Conservation (phyloP, 179 eudicot genomes). For the Silene vulgaris region DNA sequence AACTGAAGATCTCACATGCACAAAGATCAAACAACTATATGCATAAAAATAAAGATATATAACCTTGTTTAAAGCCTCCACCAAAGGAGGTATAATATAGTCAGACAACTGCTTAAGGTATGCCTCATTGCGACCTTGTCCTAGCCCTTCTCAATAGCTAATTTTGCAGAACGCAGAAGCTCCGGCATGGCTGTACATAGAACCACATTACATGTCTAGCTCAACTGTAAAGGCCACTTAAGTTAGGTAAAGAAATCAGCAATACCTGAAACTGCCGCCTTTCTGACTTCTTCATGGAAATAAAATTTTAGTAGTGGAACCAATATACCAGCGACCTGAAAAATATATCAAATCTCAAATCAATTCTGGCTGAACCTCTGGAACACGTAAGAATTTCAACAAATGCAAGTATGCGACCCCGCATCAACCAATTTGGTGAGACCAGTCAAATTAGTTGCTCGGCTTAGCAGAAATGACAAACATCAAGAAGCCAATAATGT, state of each 20-base stretch:
- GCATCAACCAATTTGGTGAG: neutral
- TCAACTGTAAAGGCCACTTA: neutral
- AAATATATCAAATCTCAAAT: neutral
- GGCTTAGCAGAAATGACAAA: neutral
- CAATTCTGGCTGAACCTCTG: neutral
- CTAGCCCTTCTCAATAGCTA: conserved; percentile 90
- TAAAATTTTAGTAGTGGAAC: conserved; percentile 93
- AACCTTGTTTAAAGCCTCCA: conserved; percentile 97
- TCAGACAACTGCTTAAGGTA: conserved; percentile 93
- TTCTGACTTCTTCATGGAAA: conserved; percentile 95
- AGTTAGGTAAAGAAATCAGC: neutral
- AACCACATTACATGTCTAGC: neutral
- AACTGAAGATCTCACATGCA: neutral
- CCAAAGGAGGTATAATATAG: conserved; percentile 79
- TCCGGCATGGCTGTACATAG: conserved; percentile 88
- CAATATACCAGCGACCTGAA: conserved; percentile 84
- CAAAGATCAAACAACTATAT: conserved; percentile 3
- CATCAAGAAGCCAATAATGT: neutral
- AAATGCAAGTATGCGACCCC: neutral
- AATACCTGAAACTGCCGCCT: conserved; percentile 94
- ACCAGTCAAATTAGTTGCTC: neutral
- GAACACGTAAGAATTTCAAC: neutral
- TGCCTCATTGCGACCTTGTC: conserved; percentile 86
- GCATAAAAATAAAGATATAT: conserved; percentile 14
- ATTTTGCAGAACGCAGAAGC: conserved; percentile 80